These are phyloP conservation scores for Hemisphaericaspora xylofermentans DNA, from an alignment of 1,139 yeast species.

Conservation along the genomic window DNA sequence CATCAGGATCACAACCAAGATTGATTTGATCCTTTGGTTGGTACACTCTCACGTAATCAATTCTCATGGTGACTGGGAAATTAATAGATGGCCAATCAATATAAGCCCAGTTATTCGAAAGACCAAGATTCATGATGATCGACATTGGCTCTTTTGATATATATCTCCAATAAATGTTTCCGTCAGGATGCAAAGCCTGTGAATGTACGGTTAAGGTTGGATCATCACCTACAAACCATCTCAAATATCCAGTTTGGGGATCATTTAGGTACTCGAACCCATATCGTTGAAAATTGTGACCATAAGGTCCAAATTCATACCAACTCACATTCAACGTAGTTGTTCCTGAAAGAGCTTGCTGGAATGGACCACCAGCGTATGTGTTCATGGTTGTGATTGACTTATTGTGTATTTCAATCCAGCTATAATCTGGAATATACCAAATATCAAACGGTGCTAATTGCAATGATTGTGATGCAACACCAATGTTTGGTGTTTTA, in stretches of 20 bases:
- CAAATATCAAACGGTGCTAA: slow-evolving; percentile 85
- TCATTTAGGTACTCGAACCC: slow-evolving; percentile 79
- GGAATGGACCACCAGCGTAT: slow-evolving; percentile 81
- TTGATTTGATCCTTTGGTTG: slow-evolving; percentile 58
- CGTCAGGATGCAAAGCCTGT: slow-evolving; percentile 72
- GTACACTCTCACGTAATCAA: slow-evolving; percentile 78
- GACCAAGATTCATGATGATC: slow-evolving; percentile 71
- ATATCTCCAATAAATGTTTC: slow-evolving; percentile 74
- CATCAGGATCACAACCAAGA: slow-evolving; percentile 74
- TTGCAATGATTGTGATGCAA: slow-evolving; percentile 80
- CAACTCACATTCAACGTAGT: slow-evolving; percentile 70
- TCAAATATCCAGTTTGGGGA: slow-evolving; percentile 62
- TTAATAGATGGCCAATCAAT: slow-evolving; percentile 70
- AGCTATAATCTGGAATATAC: slow-evolving; percentile 80
- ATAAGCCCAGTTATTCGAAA: slow-evolving; percentile 80
- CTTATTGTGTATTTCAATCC: slow-evolving; percentile 59
- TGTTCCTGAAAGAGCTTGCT: slow-evolving; percentile 78
- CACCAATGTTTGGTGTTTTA: slow-evolving; percentile 58
- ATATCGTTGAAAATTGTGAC: slow-evolving; percentile 60
- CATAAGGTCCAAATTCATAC: slow-evolving; percentile 64
- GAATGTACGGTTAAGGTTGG: slow-evolving; percentile 65
- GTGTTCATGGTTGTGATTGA: slow-evolving; percentile 69
- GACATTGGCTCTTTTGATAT: slow-evolving; percentile 88
- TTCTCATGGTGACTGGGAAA: slow-evolving; percentile 66
- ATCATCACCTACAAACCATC: slow-evolving; percentile 77